phyloP scores from a whole-genome alignment of 176 grass and related monocot species.

The Oryza glumipatula region DNA sequence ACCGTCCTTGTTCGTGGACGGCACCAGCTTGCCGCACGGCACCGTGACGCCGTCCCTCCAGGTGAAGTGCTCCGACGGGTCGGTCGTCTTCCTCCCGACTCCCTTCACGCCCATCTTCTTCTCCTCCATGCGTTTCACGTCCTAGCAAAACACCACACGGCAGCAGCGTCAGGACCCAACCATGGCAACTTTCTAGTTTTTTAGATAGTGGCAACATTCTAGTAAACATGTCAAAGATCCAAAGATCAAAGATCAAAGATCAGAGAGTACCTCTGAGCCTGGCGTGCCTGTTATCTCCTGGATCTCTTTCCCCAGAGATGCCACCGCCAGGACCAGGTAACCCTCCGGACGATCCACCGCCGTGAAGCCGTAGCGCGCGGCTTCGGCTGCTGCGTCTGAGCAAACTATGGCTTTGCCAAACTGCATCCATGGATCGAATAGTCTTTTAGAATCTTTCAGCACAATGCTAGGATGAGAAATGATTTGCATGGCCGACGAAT shows the following conservation, averaged over 20 bases:
- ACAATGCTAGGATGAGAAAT: background rate
- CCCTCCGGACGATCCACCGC: conserved; percentile 73
- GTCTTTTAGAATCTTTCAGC: background rate
- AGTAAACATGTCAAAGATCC: background rate
- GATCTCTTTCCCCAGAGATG: conserved; percentile 62
- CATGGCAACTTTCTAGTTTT: background rate
- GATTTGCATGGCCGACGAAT: background rate
- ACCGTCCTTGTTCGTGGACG: conserved; percentile 58
- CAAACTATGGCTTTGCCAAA: conserved; percentile 80
- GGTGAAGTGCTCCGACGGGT: conserved; percentile 64
- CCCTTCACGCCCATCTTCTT: conserved; percentile 63
- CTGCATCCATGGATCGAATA: conserved; percentile 12
- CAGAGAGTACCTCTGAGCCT: conserved; percentile 33
- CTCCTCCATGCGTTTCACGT: conserved; percentile 52
- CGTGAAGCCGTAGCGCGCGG: conserved; percentile 74
- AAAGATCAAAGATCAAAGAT: too few species aligned
- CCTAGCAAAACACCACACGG: conserved; percentile 16
- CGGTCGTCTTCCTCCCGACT: conserved; percentile 64
- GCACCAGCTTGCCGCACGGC: conserved; percentile 75
- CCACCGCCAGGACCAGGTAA: conserved; percentile 63
- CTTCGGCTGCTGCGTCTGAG: conserved; percentile 76
- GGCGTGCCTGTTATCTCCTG: conserved; percentile 57
- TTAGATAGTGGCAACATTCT: too few species aligned
- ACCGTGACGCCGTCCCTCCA: conserved; percentile 81
- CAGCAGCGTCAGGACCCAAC: background rate